phyloP scores from a whole-genome alignment of 1,139 yeast genomes.

The Kodamaea suecica region DNA sequence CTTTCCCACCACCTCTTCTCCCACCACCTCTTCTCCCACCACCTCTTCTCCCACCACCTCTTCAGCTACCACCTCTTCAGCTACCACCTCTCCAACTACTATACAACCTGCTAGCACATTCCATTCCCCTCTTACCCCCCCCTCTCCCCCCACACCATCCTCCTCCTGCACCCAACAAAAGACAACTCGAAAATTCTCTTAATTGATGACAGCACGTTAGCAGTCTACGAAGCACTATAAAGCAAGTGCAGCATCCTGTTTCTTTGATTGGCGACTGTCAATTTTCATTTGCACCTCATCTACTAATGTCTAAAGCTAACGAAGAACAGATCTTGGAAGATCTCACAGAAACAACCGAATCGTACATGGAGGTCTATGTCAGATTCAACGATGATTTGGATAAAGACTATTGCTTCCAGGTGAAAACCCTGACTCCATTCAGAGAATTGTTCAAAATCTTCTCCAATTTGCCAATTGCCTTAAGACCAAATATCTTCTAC shows the following conservation, averaged over 20 bases:
- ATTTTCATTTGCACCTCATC: not conserved
- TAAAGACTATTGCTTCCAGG: slow-evolving; percentile 85
- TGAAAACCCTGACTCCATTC: slow-evolving; percentile 56
- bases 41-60: no score
- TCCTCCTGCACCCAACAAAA: not conserved
- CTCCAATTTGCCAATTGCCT: slow-evolving; percentile 62
- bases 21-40: no score
- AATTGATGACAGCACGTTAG: no score
- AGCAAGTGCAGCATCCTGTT: no score
- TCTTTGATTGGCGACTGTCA: not conserved
- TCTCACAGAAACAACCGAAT: slow-evolving; percentile 18
- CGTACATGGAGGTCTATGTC: slow-evolving; percentile 62
- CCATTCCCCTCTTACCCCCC: not conserved
- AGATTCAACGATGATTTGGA: slow-evolving; percentile 83
- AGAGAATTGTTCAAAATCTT: slow-evolving; percentile 61
- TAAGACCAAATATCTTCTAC: slow-evolving; percentile 79
- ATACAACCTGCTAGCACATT: not conserved
- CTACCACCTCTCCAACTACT: no score
- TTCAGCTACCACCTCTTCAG: no score
- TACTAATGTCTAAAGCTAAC: slow-evolving; percentile 1
- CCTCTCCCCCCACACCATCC: not conserved
- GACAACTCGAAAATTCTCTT: no score
- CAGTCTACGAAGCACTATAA: no score
- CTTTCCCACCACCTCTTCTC: no score
- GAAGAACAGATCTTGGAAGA: slow-evolving; percentile 15